Percentiles rank a stretch among this genome's conserved stretches.
phyloP scores from a whole-genome alignment of 2,329 filamentous ascomycete species.

The Clonostachys rhizophaga region DNA sequence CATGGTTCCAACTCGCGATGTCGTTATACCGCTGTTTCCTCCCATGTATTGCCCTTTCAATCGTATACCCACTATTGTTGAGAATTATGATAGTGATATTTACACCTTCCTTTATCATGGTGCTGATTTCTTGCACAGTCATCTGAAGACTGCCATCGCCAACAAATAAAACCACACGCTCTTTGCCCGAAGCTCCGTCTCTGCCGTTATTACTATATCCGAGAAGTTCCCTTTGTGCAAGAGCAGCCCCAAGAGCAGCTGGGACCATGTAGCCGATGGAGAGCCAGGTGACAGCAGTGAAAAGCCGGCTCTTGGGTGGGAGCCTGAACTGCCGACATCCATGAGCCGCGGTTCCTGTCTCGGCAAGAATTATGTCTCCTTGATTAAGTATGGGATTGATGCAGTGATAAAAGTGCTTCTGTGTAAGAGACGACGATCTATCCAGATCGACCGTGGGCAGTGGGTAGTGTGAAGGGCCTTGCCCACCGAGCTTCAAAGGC shows the following conservation, averaged over 20 bases:
- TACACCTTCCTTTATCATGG: conserved; percentile 72
- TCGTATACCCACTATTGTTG: conserved; percentile 85
- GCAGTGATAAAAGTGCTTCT: conserved; percentile 51
- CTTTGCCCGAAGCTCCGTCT: conserved; percentile 27
- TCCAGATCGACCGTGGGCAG: no score
- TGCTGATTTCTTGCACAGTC: conserved; percentile 78
- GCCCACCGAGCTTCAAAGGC: no score
- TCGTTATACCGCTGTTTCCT: conserved; percentile 80
- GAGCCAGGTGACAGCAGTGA: conserved; percentile 75
- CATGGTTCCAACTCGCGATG: conserved; percentile 59
- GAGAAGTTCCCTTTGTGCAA: conserved; percentile 57
- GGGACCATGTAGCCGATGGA: conserved; percentile 60
- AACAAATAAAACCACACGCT: conserved; percentile 78
- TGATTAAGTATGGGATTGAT: conserved; percentile 58
- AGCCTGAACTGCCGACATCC: conserved; percentile 84
- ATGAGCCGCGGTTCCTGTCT: conserved; percentile 85
- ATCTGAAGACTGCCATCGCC: conserved; percentile 86
- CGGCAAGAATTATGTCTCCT: conserved; percentile 76
- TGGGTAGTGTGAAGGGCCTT: no score
- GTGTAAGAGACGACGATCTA: conserved; percentile 19
- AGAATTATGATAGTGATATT: conserved; percentile 81
- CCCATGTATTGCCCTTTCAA: conserved; percentile 84
- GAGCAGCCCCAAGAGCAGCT: conserved; percentile 59
- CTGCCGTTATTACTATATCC: conserved; percentile 25
- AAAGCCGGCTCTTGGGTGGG: conserved; percentile 69